Evolutionary conservation across 768 basidiomycete genomes (phyloP), one percentile per base, ranked within the genome.

Genomic region (Hirschioporus abietinus): DNA sequence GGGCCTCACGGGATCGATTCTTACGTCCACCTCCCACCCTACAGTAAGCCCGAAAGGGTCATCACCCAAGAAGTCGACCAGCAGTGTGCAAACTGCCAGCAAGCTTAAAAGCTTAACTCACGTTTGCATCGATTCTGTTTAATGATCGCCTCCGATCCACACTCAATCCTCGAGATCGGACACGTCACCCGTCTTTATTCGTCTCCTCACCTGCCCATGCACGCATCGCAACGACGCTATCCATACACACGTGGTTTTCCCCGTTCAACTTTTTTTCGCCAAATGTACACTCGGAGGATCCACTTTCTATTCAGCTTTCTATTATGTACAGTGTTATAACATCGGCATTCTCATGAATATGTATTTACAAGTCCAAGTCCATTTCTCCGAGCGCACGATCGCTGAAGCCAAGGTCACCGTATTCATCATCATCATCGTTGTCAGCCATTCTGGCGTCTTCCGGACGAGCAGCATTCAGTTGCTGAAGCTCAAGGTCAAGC

Each of bases 331-430:
- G 17, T 66, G 25, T 35, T 25, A 10, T 36, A 64, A 34, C 27
- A 64, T 57, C 42, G 18, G 52, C 26, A 64, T 25, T 64, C 20
- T 63, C 24, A 66, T 23, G 25, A 35, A 35, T 66, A 66, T 25
- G 65, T 66, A 60, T 75, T 74, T 61, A 77, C 60, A 74, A 64
- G 36, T 70, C 71, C 64, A 82, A 60, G 74, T 88, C 86, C 69
- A 89, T 74, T 58, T 87, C 86, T 71, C 85, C 81, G 36, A 91
- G 70, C 78, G 86, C 83, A 62, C 77, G 80, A 70, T 92, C 88
- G 26, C 83, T 82, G 66, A 92, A 82, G 15, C 88, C 91, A 1
- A 87, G 89, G 69, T 90, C 86, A 7, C 77, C 81, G 65, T 75
- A 78, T 27, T 81, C 71, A 20, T 72, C 75, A 70, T 87, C 90